phyloP scores from a whole-genome alignment of 2,329 filamentous ascomycete genomes.

The Botrytis sinoallii region DNA sequence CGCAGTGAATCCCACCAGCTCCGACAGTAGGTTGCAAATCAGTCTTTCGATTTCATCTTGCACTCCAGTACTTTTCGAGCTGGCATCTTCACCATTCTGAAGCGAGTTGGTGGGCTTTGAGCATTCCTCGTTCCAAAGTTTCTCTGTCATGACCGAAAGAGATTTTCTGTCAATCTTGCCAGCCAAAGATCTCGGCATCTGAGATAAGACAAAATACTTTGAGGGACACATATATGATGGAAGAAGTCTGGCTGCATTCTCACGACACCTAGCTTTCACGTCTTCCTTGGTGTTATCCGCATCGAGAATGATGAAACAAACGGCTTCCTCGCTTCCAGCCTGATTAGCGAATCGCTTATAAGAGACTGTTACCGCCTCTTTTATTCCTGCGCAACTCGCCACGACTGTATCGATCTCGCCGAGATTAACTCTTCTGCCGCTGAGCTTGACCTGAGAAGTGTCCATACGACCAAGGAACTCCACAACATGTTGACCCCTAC shows the following conservation, averaged over 20 bases:
- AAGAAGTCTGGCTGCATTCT: neutral
- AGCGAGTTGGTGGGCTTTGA: neutral
- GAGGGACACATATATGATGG: conserved; percentile 9
- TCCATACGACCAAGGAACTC: conserved; percentile 61
- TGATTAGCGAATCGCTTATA: conserved; percentile 10
- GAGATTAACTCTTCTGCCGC: conserved; percentile 61
- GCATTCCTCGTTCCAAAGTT: neutral
- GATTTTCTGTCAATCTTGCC: conserved; percentile 15
- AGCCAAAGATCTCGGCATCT: conserved; percentile 13
- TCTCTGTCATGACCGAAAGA: neutral
- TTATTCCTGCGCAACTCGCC: neutral
- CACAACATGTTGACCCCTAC: conserved; percentile 43
- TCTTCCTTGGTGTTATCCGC: neutral
- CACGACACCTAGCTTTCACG: neutral
- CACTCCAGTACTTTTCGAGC: neutral
- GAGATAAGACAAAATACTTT: neutral
- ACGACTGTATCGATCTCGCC: conserved; percentile 49
- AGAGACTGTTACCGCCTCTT: conserved; percentile 14
- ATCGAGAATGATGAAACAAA: conserved; percentile 6
- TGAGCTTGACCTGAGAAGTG: conserved; percentile 59
- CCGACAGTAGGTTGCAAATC: neutral
- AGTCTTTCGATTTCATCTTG: neutral
- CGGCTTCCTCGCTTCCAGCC: conserved; percentile 8
- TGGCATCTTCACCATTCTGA: neutral
- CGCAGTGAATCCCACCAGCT: neutral